Conservation (phyloP, 148 eudicot genomes). For the Talinum fruticosum region DNA sequence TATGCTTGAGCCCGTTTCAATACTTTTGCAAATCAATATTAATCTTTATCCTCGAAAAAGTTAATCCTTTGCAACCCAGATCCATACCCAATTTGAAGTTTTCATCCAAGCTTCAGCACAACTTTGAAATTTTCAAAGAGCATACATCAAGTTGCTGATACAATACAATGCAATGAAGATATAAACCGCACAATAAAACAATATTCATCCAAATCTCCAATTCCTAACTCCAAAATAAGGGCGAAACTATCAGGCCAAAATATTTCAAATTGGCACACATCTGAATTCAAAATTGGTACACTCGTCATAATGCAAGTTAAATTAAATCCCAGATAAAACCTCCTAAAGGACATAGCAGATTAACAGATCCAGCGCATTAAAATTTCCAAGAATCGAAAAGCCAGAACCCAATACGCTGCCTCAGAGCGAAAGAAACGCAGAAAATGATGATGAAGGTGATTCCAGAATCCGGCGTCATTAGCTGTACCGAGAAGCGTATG, state of each 20-base stretch:
- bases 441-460: not conserved
- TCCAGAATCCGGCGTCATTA: not conserved
- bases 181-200: not conserved
- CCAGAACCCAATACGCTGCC: not conserved
- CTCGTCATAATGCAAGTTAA: not conserved
- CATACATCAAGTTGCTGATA: not conserved
- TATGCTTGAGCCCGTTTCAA: not conserved
- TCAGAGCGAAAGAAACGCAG: not conserved
- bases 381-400: not conserved
- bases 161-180: not conserved
- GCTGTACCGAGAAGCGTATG: not conserved
- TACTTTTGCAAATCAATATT: not conserved
- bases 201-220: not conserved
- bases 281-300: not conserved
- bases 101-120: not conserved
- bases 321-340: too few relatives aligned
- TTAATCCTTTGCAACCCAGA: not conserved
- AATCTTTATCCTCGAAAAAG: not conserved
- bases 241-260: not conserved
- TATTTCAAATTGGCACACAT: not conserved
- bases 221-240: not conserved
- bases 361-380: not conserved
- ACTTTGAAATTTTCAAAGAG: not conserved
- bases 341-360: not conserved
- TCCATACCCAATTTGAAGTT: not conserved